phyloP scores from a whole-genome alignment of 2,329 filamentous ascomycete species.

The Alternaria ethzedia region DNA sequence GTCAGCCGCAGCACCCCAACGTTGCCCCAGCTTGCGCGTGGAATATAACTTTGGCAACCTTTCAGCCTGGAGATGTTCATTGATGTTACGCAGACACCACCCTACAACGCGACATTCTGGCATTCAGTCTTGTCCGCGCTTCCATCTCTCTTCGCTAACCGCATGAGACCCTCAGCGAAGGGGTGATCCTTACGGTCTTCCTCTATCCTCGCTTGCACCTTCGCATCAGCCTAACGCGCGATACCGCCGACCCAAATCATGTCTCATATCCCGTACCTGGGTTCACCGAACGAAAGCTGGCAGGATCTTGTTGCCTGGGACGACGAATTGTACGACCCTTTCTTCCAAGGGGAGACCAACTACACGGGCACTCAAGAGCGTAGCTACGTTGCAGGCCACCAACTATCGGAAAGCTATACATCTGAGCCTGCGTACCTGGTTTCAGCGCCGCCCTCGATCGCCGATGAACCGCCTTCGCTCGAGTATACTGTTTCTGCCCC shows the following conservation, averaged over 20 bases:
- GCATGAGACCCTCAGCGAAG: conserved; percentile 16
- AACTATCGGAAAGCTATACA: conserved; percentile 27
- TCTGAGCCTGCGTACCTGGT: conserved; percentile 29
- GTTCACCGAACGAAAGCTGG: conserved; percentile 33
- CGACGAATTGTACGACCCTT: conserved; percentile 35
- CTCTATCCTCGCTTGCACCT: not conserved
- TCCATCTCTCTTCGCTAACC: conserved; percentile 2
- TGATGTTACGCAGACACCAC: conserved; percentile 2
- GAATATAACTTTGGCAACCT: conserved; percentile 22
- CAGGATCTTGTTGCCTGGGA: conserved; percentile 40
- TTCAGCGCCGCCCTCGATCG: conserved; percentile 34
- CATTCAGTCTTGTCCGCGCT: conserved; percentile 1
- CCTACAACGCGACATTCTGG: conserved; percentile 3
- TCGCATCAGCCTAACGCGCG: not conserved
- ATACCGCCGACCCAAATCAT: conserved; percentile 7
- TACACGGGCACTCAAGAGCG: conserved; percentile 14
- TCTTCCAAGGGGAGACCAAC: conserved; percentile 31
- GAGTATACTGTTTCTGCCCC: conserved; percentile 38
- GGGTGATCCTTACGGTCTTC: conserved; percentile 9
- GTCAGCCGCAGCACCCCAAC: conserved; percentile 19
- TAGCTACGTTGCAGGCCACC: conserved; percentile 19
- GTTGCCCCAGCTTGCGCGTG: conserved; percentile 10
- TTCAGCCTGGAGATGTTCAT: conserved; percentile 10
- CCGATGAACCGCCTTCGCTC: conserved; percentile 33
- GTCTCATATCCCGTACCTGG: conserved; percentile 24